Conservation (phyloP, 768 basidiomycete genomes). For the Leccinum sublutescens region DNA sequence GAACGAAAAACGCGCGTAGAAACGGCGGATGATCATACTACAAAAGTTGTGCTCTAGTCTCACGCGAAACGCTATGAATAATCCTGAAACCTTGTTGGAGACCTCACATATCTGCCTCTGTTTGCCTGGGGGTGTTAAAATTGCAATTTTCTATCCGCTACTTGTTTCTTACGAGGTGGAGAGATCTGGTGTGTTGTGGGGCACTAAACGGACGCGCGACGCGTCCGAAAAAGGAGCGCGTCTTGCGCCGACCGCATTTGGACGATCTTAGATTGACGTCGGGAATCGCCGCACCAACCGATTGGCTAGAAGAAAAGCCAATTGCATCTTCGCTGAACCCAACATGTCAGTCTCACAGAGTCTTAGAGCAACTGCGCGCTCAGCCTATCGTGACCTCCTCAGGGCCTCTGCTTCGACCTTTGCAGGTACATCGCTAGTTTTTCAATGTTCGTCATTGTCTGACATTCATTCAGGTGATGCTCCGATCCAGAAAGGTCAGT, state of each 20-base stretch:
- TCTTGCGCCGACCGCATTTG: conserved; percentile 37
- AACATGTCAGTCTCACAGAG: conserved; percentile 54
- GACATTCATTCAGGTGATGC: conserved; percentile 48
- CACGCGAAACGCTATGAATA: conserved; percentile 19
- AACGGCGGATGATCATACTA: background rate
- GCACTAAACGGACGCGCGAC: conserved; percentile 26
- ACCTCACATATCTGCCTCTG: conserved; percentile 15
- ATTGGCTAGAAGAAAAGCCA: conserved; percentile 13
- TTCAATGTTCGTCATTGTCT: background rate
- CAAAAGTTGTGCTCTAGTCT: conserved; percentile 18
- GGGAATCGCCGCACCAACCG: conserved; percentile 14
- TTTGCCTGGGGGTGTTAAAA: conserved; percentile 20
- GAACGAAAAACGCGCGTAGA: conserved; percentile 18
- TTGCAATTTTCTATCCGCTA: conserved; percentile 30
- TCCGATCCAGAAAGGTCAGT: conserved; percentile 48
- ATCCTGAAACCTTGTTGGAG: conserved; percentile 15
- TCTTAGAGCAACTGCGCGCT: conserved; percentile 63
- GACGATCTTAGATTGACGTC: conserved; percentile 35
- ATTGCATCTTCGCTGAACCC: background rate
- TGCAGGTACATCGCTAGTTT: conserved; percentile 40
- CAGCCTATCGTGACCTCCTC: conserved; percentile 71
- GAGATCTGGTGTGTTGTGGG: conserved; percentile 31
- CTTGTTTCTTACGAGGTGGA: conserved; percentile 25
- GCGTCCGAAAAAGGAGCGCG: conserved; percentile 40
- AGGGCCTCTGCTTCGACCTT: conserved; percentile 70